A percentile compares a stretch with the other conserved stretches of the same genome.
Conservation (phyloP, 768 basidiomycete species). For the Russula griseocarnosa region DNA sequence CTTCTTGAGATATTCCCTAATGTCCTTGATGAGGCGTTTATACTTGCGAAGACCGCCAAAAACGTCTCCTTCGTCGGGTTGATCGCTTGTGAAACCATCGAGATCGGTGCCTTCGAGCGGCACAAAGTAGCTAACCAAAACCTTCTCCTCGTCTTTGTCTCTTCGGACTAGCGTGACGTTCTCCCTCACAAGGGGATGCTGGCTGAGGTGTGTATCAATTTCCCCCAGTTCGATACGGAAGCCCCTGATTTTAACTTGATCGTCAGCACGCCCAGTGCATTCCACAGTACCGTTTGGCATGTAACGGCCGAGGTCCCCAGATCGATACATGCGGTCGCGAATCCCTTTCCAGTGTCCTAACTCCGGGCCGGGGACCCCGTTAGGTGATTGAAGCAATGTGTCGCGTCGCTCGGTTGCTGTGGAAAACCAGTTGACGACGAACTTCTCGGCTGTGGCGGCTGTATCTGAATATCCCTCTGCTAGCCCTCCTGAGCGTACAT, state of each 20-base stretch:
- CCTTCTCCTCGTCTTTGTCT: slow-evolving; percentile 99
- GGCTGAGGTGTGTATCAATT: slow-evolving; percentile 92
- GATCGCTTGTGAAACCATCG: slow-evolving; percentile 67
- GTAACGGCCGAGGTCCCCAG: slow-evolving; percentile 95
- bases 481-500: slow-evolving; percentile 92
- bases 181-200: slow-evolving; percentile 91
- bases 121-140: slow-evolving; percentile 95
- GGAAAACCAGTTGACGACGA: slow-evolving; percentile 91
- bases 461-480: slow-evolving; percentile 92
- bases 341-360: slow-evolving; percentile 89
- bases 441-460: slow-evolving; percentile 83
- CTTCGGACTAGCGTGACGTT: slow-evolving; percentile 95
- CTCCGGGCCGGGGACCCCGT: slow-evolving; percentile 60
- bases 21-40: slow-evolving; percentile 83
- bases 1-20: slow-evolving; percentile 92
- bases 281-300: slow-evolving; percentile 89
- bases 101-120: slow-evolving; percentile 69
- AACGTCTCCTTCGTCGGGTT: slow-evolving; percentile 50
- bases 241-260: slow-evolving; percentile 98
- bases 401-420: slow-evolving; percentile 53
- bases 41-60: slow-evolving; percentile 80
- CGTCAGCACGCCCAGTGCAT: slow-evolving; percentile 95
- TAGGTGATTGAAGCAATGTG: slow-evolving; percentile 60
- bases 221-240: slow-evolving; percentile 98
- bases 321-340: slow-evolving; percentile 95